phyloP scores from a whole-genome alignment of 495 filamentous ascomycete genomes.

The Thermochaetoides thermophila region DNA sequence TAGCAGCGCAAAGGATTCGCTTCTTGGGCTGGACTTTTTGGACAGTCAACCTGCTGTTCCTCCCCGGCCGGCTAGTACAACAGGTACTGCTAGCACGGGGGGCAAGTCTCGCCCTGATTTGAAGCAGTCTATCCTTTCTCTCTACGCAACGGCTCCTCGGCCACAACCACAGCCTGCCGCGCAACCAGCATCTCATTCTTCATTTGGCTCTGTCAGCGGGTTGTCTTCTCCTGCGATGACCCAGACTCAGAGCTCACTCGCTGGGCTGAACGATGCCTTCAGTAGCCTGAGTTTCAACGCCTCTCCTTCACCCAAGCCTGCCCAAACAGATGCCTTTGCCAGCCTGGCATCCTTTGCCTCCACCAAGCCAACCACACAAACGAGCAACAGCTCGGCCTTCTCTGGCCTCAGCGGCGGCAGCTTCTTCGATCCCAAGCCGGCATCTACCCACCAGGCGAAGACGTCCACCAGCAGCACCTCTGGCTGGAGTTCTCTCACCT shows the following conservation, averaged over 20 bases:
- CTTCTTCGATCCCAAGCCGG: conserved; percentile 65
- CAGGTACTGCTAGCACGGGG: conserved; percentile 39
- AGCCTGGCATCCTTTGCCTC: conserved; percentile 48
- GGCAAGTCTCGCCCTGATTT: conserved; percentile 76
- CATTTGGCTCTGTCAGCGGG: conserved; percentile 35
- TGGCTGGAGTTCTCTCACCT: conserved; percentile 39
- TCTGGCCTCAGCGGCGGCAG: conserved; percentile 47
- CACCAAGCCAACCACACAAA: conserved; percentile 36
- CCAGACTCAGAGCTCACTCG: conserved; percentile 40
- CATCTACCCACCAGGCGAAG: conserved; percentile 34
- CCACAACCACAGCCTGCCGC: conserved; percentile 41
- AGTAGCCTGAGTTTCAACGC: conserved; percentile 58
- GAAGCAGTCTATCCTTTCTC: conserved; percentile 90
- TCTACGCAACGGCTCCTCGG: conserved; percentile 75
- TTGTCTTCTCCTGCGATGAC: conserved; percentile 34
- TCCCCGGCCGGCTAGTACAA: conserved; percentile 57
- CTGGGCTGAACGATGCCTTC: conserved; percentile 78
- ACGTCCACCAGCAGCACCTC: conserved; percentile 32
- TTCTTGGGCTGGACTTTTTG: conserved; percentile 88
- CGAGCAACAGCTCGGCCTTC: conserved; percentile 38
- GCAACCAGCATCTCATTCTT: conserved; percentile 34
- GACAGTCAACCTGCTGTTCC: conserved; percentile 51
- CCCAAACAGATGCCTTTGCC: conserved; percentile 55
- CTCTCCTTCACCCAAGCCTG: conserved; percentile 37
- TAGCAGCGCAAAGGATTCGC: conserved; percentile 66